A percentile compares a stretch with the other conserved stretches of the same genome.
These are phyloP conservation scores for Vaccinium vitisidaea DNA, from an alignment of 148 eudicot genomes.

Conservation along the genomic window DNA sequence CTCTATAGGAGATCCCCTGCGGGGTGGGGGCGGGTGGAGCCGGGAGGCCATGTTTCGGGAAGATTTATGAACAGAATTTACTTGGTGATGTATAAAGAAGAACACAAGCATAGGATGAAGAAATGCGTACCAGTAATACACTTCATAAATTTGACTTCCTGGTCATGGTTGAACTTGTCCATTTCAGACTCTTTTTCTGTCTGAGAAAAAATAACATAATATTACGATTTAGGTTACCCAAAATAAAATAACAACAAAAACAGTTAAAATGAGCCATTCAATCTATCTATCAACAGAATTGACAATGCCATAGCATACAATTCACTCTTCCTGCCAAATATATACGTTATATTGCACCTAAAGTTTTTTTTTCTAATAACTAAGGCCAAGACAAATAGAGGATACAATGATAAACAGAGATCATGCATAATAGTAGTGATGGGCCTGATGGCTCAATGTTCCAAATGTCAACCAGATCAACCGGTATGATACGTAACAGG, in stretches of 20 bases:
- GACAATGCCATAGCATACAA: background rate
- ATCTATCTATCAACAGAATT: background rate
- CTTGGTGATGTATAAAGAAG: background rate
- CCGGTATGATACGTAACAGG: background rate
- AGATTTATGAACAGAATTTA: background rate
- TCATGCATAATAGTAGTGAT: background rate
- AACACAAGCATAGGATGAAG: slow-evolving; percentile 1
- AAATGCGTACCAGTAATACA: slow-evolving; percentile 50
- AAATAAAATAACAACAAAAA: background rate
- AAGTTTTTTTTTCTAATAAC: background rate
- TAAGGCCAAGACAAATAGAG: background rate
- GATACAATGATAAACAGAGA: background rate
- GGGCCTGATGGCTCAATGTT: background rate
- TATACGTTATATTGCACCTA: background rate
- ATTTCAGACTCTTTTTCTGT: slow-evolving; percentile 37
- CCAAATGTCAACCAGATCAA: background rate
- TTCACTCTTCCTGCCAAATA: background rate
- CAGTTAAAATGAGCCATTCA: background rate
- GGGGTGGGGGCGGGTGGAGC: no score
- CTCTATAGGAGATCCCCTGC: no score
- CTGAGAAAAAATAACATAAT: slow-evolving; percentile 28
- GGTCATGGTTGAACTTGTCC: slow-evolving; percentile 47
- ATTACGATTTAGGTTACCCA: background rate
- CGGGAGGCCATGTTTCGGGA: no score
- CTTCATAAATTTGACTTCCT: slow-evolving; percentile 56